Base-by-base conservation (phyloP, 2,329 filamentous ascomycete genomes). In the Stachybotrys chartarum region DNA sequence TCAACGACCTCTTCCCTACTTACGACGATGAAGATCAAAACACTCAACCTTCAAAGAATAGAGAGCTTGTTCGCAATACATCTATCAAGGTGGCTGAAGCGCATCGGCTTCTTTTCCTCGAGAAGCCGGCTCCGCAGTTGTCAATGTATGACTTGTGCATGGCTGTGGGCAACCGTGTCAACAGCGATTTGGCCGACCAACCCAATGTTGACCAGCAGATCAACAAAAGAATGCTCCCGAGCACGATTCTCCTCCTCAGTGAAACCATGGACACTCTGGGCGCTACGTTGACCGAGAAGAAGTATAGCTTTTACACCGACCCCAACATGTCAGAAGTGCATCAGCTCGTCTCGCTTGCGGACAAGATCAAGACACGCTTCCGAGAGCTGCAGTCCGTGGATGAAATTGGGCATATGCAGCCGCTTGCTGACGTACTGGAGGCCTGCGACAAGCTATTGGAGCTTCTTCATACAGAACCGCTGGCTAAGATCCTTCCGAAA, bases 281-380 rank as follows among this genome's bases (percentile, higher is more conserved):
- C 6, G 71, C 72, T 5, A 64, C 74, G 3, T 62, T 71, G 0
- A 71, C 75, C 30, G 65, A 60, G 32, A 71, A 67, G 17, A 62
- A 64, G 1, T 95, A 93, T 75, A 96, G 96, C 71, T 97, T 99
- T 69, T 99, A 99, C 70, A 86, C 82, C 0, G 87, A 96, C 64
- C 70, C 86, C 3, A 95, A 97, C 63, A 74, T 93, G 12, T 69
- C 75, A 1, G 90, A 97, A 72, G 85, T 85, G 10, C 85, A 87
- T 57, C 88, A 85, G 58, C 78, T 97, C 5, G 84, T 94, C 30
- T 72, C 70, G 0, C 74, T 97, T 8, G 77, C 91, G 11, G 80
- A 85, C 63, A 82, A 84, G 52, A 83, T 93, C 50, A 85, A 88
- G 65, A 68, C 75, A 50, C 84, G 88, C 16, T 96, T 97, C 73